These are phyloP conservation scores for Pyrrhoderma lamaoense DNA, from an alignment of 1,284 basidiomycete genomes.

Conservation along the genomic window DNA sequence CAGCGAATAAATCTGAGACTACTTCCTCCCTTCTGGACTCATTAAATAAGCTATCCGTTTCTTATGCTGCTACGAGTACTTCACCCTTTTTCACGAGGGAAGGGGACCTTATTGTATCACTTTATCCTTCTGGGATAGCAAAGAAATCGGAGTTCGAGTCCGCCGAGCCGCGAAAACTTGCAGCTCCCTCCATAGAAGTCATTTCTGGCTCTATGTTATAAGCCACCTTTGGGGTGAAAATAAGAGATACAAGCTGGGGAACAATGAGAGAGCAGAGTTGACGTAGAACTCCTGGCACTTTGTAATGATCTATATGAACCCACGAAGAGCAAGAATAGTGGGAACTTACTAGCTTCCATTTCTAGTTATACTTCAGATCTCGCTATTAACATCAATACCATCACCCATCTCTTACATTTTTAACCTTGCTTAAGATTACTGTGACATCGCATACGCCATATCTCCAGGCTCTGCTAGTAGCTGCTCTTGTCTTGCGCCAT, in stretches of 20 bases:
- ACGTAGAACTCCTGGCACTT: background rate
- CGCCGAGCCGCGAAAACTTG: constrained; percentile 64
- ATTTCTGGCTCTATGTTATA: constrained; percentile 32
- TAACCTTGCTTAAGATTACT: too few species aligned
- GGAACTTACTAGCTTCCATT: too few species aligned
- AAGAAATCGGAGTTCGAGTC: constrained; percentile 34
- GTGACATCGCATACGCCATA: too few species aligned
- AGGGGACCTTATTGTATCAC: constrained; percentile 11
- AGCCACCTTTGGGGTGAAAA: background rate
- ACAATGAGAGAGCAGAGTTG: background rate
- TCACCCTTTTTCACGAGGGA: constrained; percentile 2
- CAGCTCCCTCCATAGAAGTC: constrained; percentile 66
- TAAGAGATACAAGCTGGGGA: background rate
- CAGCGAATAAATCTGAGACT: background rate
- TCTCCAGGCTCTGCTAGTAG: too few species aligned
- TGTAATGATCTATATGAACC: constrained; percentile 1
- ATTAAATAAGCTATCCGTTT: constrained; percentile 24
- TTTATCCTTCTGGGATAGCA: constrained; percentile 13
- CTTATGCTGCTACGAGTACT: constrained; percentile 15
- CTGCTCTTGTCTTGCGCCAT: too few species aligned
- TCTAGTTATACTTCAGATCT: too few species aligned
- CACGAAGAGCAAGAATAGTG: background rate
- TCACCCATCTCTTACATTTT: too few species aligned
- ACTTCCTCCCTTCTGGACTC: constrained; percentile 1
- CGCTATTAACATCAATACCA: too few species aligned